Conservation (phyloP, 345 rosid genomes). For the Salix viminalis region DNA sequence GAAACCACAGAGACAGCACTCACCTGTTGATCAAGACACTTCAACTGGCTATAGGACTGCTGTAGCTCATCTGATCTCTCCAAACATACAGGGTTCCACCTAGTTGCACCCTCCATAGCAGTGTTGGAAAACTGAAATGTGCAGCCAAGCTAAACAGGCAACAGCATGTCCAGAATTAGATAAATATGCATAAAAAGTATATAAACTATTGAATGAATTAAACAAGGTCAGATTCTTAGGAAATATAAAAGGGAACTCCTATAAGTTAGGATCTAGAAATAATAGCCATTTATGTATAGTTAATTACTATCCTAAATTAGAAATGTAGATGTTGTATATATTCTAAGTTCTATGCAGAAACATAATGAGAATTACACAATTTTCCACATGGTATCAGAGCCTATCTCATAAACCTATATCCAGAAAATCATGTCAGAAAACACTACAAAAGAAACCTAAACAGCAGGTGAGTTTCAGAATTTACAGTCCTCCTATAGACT, state of each 20-base stretch:
- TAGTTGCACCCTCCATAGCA: conserved; percentile 84
- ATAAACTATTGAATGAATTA: not conserved
- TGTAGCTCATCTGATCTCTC: conserved; percentile 43
- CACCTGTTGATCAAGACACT: conserved; percentile 48
- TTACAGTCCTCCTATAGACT: too few species aligned
- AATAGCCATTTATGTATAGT: not conserved
- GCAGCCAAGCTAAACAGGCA: conserved; percentile 46
- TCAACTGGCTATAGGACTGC: conserved; percentile 40
- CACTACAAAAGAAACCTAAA: too few species aligned
- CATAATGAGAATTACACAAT: too few species aligned
- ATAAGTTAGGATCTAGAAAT: too few species aligned
- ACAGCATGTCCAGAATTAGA: conserved; percentile 12
- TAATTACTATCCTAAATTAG: not conserved
- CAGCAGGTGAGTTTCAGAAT: too few species aligned
- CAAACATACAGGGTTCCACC: conserved; percentile 69
- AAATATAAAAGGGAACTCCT: too few species aligned
- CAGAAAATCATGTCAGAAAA: too few species aligned
- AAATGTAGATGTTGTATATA: not conserved
- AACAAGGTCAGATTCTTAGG: too few species aligned
- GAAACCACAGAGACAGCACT: conserved; percentile 58
- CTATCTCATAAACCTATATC: not conserved
- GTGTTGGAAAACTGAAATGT: conserved; percentile 48
- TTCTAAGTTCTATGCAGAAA: too few species aligned
- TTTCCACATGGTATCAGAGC: not conserved
- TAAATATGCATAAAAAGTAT: not conserved